Conservation (phyloP, 352 stramenopile genomes). For the Phytophthora lateralis region DNA sequence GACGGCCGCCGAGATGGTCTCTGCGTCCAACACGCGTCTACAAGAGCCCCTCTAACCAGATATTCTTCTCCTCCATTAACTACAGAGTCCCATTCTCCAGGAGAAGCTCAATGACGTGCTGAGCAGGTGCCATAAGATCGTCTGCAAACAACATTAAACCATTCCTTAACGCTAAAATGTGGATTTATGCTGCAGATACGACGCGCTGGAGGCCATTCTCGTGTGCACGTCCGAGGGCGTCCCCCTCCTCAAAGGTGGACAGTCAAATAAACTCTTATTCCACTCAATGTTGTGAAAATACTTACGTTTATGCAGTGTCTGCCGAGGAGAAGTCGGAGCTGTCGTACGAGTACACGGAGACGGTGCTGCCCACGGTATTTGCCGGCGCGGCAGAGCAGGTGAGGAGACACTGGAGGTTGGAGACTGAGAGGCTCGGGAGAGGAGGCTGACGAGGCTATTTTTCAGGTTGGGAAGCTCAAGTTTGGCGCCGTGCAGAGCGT, state of each 20-base stretch:
- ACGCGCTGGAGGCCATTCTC: constrained; percentile 76
- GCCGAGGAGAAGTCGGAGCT: constrained; percentile 48
- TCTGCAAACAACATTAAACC: neutral
- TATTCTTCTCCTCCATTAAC: neutral
- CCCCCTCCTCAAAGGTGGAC: constrained; percentile 65
- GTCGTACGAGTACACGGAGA: constrained; percentile 78
- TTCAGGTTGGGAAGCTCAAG: constrained; percentile 79
- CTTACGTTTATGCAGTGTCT: constrained; percentile 37
- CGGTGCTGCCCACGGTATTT: constrained; percentile 79
- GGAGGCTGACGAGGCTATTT: constrained; percentile 1
- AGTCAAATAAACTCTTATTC: neutral
- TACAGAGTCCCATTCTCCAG: constrained; percentile 62
- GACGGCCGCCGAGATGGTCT: constrained; percentile 37
- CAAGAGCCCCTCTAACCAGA: neutral
- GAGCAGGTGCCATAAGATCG: constrained; percentile 36
- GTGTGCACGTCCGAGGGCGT: constrained; percentile 83
- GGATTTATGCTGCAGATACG: constrained; percentile 51
- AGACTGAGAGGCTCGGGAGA: no score
- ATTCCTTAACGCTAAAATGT: neutral
- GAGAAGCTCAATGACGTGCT: constrained; percentile 70
- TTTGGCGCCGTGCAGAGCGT: constrained; percentile 75
- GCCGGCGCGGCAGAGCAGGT: constrained; percentile 78
- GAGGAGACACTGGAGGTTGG: neutral
- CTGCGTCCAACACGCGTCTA: neutral
- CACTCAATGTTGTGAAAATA: neutral